Conservation (phyloP, 208 protist genomes). For the Leishmania major region DNA sequence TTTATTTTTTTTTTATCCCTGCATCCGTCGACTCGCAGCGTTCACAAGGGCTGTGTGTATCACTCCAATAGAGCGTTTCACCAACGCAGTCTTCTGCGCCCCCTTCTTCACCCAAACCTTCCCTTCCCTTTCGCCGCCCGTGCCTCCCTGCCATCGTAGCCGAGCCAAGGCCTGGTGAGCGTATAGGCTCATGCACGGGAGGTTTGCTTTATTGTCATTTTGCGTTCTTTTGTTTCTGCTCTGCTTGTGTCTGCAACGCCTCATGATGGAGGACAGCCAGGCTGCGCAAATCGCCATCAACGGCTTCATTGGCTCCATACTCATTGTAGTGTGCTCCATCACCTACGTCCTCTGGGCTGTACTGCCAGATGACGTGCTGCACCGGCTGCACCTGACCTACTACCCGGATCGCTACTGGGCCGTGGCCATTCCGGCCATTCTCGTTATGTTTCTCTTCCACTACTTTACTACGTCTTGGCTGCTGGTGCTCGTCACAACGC, state of each 20-base stretch:
- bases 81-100: neutral
- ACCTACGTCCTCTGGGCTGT: slow-evolving; percentile 84
- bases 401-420: slow-evolving; percentile 94
- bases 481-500: slow-evolving; percentile 69
- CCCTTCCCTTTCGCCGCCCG: neutral
- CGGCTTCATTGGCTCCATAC: slow-evolving; percentile 84
- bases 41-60: no score
- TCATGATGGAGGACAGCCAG: slow-evolving; percentile 27
- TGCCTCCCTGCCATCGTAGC: neutral
- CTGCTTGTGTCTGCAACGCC: neutral
- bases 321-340: slow-evolving; percentile 55
- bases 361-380: slow-evolving; percentile 58
- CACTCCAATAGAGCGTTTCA: no score
- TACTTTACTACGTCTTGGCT: slow-evolving; percentile 68
- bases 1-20: no score
- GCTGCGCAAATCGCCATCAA: slow-evolving; percentile 81
- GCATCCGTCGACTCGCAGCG: no score
- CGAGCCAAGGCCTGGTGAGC: neutral
- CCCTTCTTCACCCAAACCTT: neutral
- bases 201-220: neutral
- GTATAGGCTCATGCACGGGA: neutral
- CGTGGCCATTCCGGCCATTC: slow-evolving; percentile 70
- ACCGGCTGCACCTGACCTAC: slow-evolving; percentile 76
- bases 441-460: slow-evolving; percentile 81
- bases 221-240: neutral